Conservation (phyloP, 208 protist genomes). For the Crithidia expoeki region DNA sequence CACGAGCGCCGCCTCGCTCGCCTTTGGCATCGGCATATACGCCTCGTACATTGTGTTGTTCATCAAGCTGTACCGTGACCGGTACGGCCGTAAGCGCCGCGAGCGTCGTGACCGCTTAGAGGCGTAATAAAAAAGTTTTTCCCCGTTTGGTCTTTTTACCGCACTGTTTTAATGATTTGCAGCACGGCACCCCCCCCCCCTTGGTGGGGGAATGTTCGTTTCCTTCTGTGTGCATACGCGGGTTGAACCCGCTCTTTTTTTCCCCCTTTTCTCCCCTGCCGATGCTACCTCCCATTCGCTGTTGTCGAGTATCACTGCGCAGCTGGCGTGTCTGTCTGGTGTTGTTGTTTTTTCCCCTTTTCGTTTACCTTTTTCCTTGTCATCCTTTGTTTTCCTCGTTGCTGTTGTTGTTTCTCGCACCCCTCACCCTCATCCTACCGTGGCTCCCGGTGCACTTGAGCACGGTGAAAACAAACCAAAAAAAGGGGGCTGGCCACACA, state of each 20-base stretch:
- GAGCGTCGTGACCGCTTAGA: conserved; percentile 10
- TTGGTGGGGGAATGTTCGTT: background rate
- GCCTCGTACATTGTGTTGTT: conserved; percentile 90
- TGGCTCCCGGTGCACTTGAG: too few species aligned
- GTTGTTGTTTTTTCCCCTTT: background rate
- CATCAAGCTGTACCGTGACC: conserved; percentile 65
- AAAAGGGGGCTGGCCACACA: too few species aligned
- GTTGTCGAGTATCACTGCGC: background rate
- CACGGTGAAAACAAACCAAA: too few species aligned
- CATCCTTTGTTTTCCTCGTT: background rate
- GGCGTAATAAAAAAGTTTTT: background rate
- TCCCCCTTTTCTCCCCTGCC: background rate
- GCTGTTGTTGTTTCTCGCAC: too few species aligned
- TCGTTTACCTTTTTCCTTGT: conserved; percentile 13
- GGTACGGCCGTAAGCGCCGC: conserved; percentile 37
- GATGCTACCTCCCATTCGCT: background rate
- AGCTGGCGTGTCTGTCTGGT: background rate
- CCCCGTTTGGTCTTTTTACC: too few species aligned
- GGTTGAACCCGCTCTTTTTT: background rate
- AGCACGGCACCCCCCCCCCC: too few species aligned
- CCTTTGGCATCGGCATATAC: conserved; percentile 90
- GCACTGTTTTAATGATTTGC: too few species aligned
- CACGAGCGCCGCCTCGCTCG: conserved; percentile 29
- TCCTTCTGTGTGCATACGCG: background rate
- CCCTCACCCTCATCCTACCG: too few species aligned